Base-by-base conservation (phyloP, 2,329 filamentous ascomycete genomes). In the Ceratocystis alfenasii region DNA sequence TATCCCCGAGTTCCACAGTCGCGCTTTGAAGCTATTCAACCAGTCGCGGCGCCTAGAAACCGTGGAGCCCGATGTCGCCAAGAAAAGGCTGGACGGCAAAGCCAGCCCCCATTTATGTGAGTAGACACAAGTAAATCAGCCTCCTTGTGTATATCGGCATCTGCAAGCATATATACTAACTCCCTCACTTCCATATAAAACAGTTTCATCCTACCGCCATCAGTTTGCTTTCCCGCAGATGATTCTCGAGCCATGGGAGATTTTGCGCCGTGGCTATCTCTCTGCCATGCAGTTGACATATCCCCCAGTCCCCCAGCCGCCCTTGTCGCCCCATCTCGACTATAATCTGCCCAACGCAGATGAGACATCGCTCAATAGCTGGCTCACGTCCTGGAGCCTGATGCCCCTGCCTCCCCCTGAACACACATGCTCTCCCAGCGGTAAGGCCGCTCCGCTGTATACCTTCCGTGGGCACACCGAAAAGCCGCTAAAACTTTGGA, bases 41-140 rank as follows among this genome's bases (percentile, higher is more conserved):
- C 28, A 8, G 7, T 59, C 55, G 3, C 55, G 55, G 17, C 55
- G 55, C 7, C 55, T 59, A 5, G 28, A 59, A 36, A n/a, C 33
- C 25, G 25, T 59, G 3, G 25, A 59, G 20, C 30, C 55, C 2
- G 10, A 7, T 17, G 10, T 59, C 10, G 55, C 55, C 7, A 59
- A 59, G 20, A 6, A 36, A 33, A 25, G 25, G 55, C 5, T 59
- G 55, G 17, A 15, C 22, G 55, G 25, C 55, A n/a, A 59, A n/a
- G 55, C 25, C 28, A 59, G 15, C 2, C 55, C 55, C 25, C 55
- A 59, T 59, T 20, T 59, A 59, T 59, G 55, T 59, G 30, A 59
- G 55, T 53, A 20, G 36, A 41, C 5, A 59, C 25, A 59, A 33
- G 25, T 7, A n/a, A 28, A 28, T 10, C 22, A 15, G 3, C 22